Base-by-base conservation (phyloP, 257 asterid species). In the Fraxinus pennsylvanica region DNA sequence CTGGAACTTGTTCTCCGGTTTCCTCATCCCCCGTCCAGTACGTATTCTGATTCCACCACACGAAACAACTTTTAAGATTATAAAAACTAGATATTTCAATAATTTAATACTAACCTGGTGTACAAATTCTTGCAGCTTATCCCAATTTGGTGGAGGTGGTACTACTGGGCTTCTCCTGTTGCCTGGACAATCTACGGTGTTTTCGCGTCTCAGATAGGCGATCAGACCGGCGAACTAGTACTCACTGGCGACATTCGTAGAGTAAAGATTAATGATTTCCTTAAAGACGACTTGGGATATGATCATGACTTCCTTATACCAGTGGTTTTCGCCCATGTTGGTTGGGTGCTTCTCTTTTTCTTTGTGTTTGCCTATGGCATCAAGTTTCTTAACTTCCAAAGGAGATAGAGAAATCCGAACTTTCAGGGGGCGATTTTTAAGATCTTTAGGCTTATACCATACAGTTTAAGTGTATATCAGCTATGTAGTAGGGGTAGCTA, bases 81-180 rank as follows among this genome's bases (percentile, higher is more conserved):
- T 27, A 3, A 9, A 22, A 25, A 1, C 36, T 27, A 22, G 9
- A 4, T 5, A 68, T 47, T 41, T 63, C 4, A n/a, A 45, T 33
- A 63, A 63, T 25, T 63, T 25, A 63, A 17, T 22, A 61, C 17
- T 61, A 21, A 74, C 59, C 50, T 50, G 25, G 5, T 25, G 39
- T 41, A 14, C 27, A 19, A 69, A 45, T 38, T 32, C 25, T 43
- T 89, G 87, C 88, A 92, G 96, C 89, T 89, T 9, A 92, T 91
- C 25, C 97, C 96, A 63, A 76, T 92, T 61, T 91, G 97, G 97
- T 91, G 97, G 97, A 89, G 96, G 75, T 92, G 96, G 96, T 92
- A 92, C 89, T 92, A 91, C 84, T 92, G 97, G 97, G 91, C 89
- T 47, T 89, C 95, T n/a, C 97, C 97, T 0, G 92, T 89, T 78